Conservation (phyloP, 78 protist species). For the Dictyostelium brefeldianum region DNA sequence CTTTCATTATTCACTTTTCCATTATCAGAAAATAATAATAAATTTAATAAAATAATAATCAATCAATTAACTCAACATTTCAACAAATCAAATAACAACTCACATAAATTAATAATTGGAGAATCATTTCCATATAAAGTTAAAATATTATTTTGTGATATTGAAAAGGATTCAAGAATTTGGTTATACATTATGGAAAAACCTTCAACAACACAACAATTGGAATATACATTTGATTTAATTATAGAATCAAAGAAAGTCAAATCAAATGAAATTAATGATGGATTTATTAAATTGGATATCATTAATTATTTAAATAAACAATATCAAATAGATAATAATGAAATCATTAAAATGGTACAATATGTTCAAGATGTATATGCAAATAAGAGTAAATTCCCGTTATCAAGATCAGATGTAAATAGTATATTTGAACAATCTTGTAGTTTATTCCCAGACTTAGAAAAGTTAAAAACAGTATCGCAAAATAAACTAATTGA, state of each 20-base stretch:
- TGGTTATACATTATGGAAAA: constrained; percentile 4
- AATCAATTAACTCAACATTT: background rate
- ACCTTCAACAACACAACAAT: background rate
- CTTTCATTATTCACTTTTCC: background rate
- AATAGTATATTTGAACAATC: background rate
- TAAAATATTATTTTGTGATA: background rate
- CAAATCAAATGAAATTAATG: background rate
- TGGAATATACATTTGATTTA: background rate
- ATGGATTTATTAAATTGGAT: background rate
- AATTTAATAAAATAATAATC: background rate
- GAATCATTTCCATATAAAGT: constrained; percentile 14
- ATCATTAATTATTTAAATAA: background rate
- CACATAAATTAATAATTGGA: constrained; percentile 2
- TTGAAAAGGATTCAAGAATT: background rate
- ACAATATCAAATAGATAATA: background rate
- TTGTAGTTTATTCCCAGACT: background rate
- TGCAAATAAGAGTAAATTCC: background rate
- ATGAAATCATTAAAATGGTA: background rate
- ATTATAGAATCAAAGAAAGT: background rate
- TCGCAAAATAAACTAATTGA: background rate
- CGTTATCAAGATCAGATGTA: too few relatives aligned
- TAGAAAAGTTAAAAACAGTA: background rate
- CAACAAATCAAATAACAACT: background rate
- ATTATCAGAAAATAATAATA: background rate
- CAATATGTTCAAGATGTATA: background rate